Base-by-base conservation (phyloP, 2,329 filamentous ascomycete species). In the Sporothrix euskadiensis region DNA sequence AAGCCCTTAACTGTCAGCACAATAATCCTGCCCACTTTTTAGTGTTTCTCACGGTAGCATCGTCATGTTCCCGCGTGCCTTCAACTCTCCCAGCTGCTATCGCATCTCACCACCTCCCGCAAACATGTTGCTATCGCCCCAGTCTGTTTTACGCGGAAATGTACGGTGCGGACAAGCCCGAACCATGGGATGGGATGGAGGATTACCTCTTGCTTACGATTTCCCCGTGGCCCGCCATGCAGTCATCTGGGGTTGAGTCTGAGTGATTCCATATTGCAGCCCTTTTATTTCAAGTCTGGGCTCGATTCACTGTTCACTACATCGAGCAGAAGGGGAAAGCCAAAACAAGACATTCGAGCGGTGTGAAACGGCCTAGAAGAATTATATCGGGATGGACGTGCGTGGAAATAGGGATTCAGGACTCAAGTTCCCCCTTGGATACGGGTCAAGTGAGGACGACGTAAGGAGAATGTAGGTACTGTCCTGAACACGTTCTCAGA, bases 331-430 rank as follows among this genome's bases (percentile, higher is more conserved):
- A 49, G 44, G 44, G 32, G 22, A 30, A 59, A 59, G 2, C 49
- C 56, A 49, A 71, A 63, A 71, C 69, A n/a, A 71, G 54, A 71
- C 69, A 71, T 71, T 61, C 69, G 26, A 71, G 56, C 44, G 10
- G 30, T 35, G 57, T 71, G 57, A 71, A 52, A 71, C 69, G 30
- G 41, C 8, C 44, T n/a, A 32, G 57, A 71, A 65, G 41, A 19
- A 32, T 5, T 16, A 49, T 35, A 26, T 16, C 19, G 52, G 10
- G 8, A n/a, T 9, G 35, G n/a, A 7, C 22, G 22, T 12, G 16
- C 66, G 39, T 52, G 41, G 69, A 8, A 30, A 26, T 26, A 14
- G 5, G 14, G 14, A 19, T 5, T 49, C 14, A 22, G 14, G 10
- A 26, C 47, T 54, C 66, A n/a, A 12, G 5, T 30, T 14, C 14